Percentiles rank a stretch among this genome's conserved stretches.
phyloP scores from a whole-genome alignment of 306 rosid species.

The Calophaca sinica region DNA sequence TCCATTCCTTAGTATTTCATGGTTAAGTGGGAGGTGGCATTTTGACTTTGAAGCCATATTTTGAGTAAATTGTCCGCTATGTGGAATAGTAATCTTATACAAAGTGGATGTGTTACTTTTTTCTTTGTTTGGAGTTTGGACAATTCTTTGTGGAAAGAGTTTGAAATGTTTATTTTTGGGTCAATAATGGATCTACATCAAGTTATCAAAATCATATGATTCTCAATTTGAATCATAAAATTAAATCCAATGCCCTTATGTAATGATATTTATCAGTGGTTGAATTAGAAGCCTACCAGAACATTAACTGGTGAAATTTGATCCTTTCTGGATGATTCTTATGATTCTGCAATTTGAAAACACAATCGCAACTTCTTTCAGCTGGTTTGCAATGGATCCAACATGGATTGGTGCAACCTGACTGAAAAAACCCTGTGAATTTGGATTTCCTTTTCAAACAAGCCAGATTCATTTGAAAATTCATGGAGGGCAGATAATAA shows the following conservation, averaged over 20 bases:
- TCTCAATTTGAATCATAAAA: too few species aligned
- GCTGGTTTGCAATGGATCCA: not conserved
- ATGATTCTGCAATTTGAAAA: not conserved
- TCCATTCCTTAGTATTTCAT: too few species aligned
- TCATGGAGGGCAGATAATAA: not conserved
- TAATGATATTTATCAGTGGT: not conserved
- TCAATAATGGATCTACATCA: too few species aligned
- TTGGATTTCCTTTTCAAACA: not conserved
- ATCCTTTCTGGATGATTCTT: not conserved
- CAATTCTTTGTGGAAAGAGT: conserved; percentile 3
- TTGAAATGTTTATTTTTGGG: too few species aligned
- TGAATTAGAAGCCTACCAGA: not conserved
- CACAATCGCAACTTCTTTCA: not conserved
- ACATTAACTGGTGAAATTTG: not conserved
- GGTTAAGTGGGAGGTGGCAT: too few species aligned
- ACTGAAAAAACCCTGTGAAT: not conserved
- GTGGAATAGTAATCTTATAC: too few species aligned
- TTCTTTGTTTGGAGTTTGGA: not conserved
- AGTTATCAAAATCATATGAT: too few species aligned
- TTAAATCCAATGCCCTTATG: not conserved
- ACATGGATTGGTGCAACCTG: not conserved
- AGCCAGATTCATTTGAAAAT: not conserved
- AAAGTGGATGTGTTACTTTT: not conserved
- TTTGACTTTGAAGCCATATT: not conserved
- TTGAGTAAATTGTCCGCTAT: not conserved